Conservation (phyloP, 345 rosid genomes). For the Sisymbrium altissimum region DNA sequence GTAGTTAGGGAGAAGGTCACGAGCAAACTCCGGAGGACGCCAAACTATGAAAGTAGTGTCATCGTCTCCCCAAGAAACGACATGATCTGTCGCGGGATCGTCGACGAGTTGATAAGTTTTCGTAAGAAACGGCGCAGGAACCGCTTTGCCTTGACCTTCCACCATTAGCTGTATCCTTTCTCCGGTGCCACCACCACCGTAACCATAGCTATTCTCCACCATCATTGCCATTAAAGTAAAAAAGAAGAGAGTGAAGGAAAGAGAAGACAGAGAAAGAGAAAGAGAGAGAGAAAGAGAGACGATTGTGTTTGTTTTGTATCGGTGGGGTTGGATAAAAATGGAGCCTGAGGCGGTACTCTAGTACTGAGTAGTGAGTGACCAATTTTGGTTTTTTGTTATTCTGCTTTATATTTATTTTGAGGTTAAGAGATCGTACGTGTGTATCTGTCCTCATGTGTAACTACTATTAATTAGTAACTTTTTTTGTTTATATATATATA, state of each 20-base stretch:
- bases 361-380: slow-evolving; percentile 28
- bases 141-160: slow-evolving; percentile 75
- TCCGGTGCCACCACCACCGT: slow-evolving; percentile 31
- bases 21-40: slow-evolving; percentile 93
- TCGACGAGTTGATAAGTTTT: slow-evolving; percentile 96
- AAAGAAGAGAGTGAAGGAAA: neutral
- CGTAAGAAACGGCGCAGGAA: slow-evolving; percentile 92
- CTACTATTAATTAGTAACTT: slow-evolving; percentile 19
- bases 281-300: slow-evolving; percentile 2
- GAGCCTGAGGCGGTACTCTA: slow-evolving; percentile 20
- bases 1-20: slow-evolving; percentile 93
- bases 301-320: slow-evolving; percentile 18
- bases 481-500: neutral
- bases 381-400: neutral
- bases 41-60: slow-evolving; percentile 85
- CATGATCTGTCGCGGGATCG: slow-evolving; percentile 78
- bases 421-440: slow-evolving; percentile 30
- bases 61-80: slow-evolving; percentile 95
- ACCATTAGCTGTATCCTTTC: slow-evolving; percentile 76
- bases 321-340: slow-evolving; percentile 43
- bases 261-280: neutral
- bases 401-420: neutral
- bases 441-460: slow-evolving; percentile 33
- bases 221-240: slow-evolving; percentile 15
- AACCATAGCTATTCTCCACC: slow-evolving; percentile 28